Percentiles rank a stretch among this genome's conserved stretches.
Evolutionary conservation across 768 basidiomycete genomes (phyloP).

Genomic region (Butyriboletus loyo): DNA sequence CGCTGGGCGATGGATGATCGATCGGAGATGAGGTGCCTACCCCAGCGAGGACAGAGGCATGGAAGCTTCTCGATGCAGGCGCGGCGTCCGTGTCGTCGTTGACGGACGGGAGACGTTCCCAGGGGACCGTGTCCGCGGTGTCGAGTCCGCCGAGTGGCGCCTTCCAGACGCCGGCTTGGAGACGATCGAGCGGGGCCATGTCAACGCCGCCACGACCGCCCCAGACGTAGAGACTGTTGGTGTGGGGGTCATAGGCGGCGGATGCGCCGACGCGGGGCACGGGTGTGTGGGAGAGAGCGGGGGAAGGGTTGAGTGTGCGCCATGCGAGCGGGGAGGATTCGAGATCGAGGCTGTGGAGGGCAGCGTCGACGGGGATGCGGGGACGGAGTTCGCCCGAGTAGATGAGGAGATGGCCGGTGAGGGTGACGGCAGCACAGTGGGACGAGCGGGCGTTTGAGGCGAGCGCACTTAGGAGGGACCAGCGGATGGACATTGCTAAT

Average conservation of each 20-base stretch:
- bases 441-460: conserved; percentile 38
- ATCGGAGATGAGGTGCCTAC: conserved; percentile 21
- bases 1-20: neutral
- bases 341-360: conserved; percentile 28
- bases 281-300: conserved; percentile 7
- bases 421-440: conserved; percentile 35
- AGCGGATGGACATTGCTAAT: conserved; percentile 28
- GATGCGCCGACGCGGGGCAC: conserved; percentile 24
- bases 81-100: conserved; percentile 28
- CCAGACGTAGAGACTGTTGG: conserved; percentile 37
- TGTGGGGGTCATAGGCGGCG: conserved; percentile 16
- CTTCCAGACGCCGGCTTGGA: conserved; percentile 32
- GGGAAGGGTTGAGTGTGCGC: conserved; percentile 22
- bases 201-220: conserved; percentile 43
- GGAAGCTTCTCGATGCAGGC: conserved; percentile 37
- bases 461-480: conserved; percentile 27
- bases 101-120: conserved; percentile 29
- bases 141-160: conserved; percentile 13
- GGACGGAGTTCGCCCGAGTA: conserved; percentile 46
- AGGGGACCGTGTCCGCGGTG: conserved; percentile 10
- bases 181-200: conserved; percentile 34
- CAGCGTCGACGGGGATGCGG: conserved; percentile 39
- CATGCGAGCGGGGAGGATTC: conserved; percentile 10
- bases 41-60: conserved; percentile 28
- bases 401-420: conserved; percentile 29